Base-by-base conservation (phyloP, 257 asterid genomes). In the Nicotiana attenuata region DNA sequence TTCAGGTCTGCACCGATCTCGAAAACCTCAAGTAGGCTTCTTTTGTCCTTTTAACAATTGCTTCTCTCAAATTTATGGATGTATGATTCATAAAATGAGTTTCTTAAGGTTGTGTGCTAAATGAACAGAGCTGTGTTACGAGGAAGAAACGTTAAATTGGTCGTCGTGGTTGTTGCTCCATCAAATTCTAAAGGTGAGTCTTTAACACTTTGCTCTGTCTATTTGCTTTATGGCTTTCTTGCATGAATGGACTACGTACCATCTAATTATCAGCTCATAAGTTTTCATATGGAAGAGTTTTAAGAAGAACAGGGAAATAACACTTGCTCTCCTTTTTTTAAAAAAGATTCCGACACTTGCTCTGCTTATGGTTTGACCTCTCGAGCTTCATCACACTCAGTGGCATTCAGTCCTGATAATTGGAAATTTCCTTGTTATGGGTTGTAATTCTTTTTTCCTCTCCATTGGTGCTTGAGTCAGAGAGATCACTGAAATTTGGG, bases 1-100 rank as follows among this genome's bases (percentile, higher is more conserved):
- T 86, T 29, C 97, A 93, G 93, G 94, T 96, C 93, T 96, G 99
- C 92, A 86, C 88, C 86, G 92, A 96, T 87, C 92, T 96, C 68
- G 99, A 94, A n/a, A 91, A 84, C 83, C 93, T 96, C 87, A 94
- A 93, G 98, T 94, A 91, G 50, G 90, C 28, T 63, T 61, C 75
- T 52, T 57, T 80, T 35, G 55, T 16, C 67, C 59, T 35, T 79
- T 28, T 53, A 61, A 26, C 61, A 24, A 5, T 16, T 61, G 17
- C 73, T 45, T 76, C 14, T 82, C n/a, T 14, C 10, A 52, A 71
- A 2, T 22, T 47, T 65, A 41, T 52, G 41, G 47, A 20, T 8
- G 14, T 47, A 41, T 33, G 50, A 55, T 26, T 82, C 24, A 24
- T 14, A 47, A 47, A 73, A 65, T 22, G 33, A 55, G 78, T 20